These are phyloP conservation scores for Sporopachydermia cereana DNA, from an alignment of 1,139 yeast species.

Conservation along the genomic window DNA sequence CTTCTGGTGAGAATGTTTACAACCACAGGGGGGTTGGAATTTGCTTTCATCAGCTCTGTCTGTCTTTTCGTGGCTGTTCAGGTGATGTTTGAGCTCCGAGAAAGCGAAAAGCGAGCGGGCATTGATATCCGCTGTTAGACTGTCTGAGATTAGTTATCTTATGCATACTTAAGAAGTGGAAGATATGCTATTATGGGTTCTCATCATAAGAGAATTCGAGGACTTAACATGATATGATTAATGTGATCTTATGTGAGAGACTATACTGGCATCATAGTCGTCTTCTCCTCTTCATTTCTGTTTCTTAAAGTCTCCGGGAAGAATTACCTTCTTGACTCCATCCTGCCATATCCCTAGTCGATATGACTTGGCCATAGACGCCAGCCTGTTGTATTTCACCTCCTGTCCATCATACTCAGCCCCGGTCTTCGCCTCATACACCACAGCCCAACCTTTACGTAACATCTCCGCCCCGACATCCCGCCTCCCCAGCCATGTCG, in stretches of 20 bases:
- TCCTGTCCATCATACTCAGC: conserved; percentile 84
- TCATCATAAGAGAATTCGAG: neutral
- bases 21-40: conserved; percentile 54
- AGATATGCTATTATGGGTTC: neutral
- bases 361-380: conserved; percentile 43
- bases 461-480: conserved; percentile 88
- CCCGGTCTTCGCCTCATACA: conserved; percentile 70
- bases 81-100: conserved; percentile 90
- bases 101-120: conserved; percentile 74
- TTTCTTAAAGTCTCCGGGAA: conserved; percentile 74
- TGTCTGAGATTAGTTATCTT: neutral
- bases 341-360: conserved; percentile 58
- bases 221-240: neutral
- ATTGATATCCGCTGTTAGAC: conserved; percentile 63
- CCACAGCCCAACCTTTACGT: conserved; percentile 69
- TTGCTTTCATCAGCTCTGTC: conserved; percentile 50
- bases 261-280: too few species aligned
- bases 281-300: conserved; percentile 8
- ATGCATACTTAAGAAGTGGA: neutral
- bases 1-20: conserved; percentile 61
- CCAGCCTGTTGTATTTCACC: conserved; percentile 42
- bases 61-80: conserved; percentile 78
- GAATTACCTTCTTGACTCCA: conserved; percentile 39
- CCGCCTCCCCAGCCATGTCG: conserved; percentile 48
- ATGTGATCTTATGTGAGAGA: conserved; percentile 2